Base-by-base conservation (phyloP, 2,329 filamentous ascomycete species). In the Neonectria coccinea region DNA sequence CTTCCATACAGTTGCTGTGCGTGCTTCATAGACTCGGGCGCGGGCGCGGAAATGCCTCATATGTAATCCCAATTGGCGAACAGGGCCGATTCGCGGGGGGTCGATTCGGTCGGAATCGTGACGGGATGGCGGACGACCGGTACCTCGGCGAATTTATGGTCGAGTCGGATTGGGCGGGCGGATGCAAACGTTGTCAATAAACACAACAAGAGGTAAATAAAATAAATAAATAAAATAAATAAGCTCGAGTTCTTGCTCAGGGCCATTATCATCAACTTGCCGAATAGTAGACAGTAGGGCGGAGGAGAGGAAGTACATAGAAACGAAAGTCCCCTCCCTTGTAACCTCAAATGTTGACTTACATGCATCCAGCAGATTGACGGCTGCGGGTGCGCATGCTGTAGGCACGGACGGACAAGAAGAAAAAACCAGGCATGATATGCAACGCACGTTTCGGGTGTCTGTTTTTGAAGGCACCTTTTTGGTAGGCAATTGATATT, bases 1-100 rank as follows among this genome's bases (percentile, higher is more conserved):
- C 67, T 65, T 71, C n/a, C 39, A 42, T 42, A 42, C 39, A 42
- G 39, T 42, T 42, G 25, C 25, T 25, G 25, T 25, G 44, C 61
- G 25, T 25, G 44, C 61, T 57, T 57, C 54, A 52, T 64, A 67
- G 45, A 62, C 54, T 48, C 48, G 53, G 58, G 47, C 64, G 62
- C 53, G 25, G 22, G 22, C 25, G 60, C 50, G 54, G 71, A 72
- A 73, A 73, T 71, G 62, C 71, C 71, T 71, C 71, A 73, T 67
- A 66, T 25, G 5, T 5, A 25, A 25, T 54, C 45, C 56, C 42
- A 57, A 53, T 62, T 56, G 45, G 57, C 63, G 56, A 58, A 39
- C 47, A 62, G 56, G 58, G 48, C 62, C 50, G 62, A 67, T 65
- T 67, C 54, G 62, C 61, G 55, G 50, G 52, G 59, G 29, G 25